These are phyloP conservation scores for Nitzschia palea DNA, from an alignment of 108 stramenopile genomes.

Conservation along the genomic window DNA sequence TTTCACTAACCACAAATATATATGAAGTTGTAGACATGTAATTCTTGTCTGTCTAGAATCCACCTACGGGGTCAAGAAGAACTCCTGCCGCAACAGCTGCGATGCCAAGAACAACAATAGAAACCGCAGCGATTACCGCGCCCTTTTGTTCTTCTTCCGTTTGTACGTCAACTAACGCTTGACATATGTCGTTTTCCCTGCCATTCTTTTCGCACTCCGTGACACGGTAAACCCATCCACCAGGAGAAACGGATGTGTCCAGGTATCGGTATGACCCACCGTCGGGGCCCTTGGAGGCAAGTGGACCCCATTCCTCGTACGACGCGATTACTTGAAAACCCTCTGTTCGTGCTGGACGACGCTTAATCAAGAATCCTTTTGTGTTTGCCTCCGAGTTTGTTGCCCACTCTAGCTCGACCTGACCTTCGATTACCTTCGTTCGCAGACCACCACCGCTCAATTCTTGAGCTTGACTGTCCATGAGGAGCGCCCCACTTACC, in stretches of 20 bases:
- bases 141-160: constrained; percentile 83
- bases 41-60: constrained; percentile 16
- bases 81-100: constrained; percentile 76
- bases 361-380: constrained; percentile 82
- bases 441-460: constrained; percentile 75
- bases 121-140: constrained; percentile 78
- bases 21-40: not conserved
- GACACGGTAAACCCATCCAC: constrained; percentile 90
- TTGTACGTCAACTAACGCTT: constrained; percentile 86
- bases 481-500: constrained; percentile 65
- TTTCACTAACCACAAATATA: not conserved
- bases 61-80: constrained; percentile 67
- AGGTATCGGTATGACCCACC: constrained; percentile 80
- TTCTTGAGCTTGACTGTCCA: constrained; percentile 85
- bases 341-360: constrained; percentile 80
- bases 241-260: constrained; percentile 59
- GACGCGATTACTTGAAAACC: constrained; percentile 68
- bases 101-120: constrained; percentile 58
- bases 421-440: constrained; percentile 68
- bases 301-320: constrained; percentile 79
- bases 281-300: constrained; percentile 64
- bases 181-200: constrained; percentile 78
- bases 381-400: constrained; percentile 70
- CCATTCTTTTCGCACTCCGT: constrained; percentile 72
- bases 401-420: constrained; percentile 85